These are phyloP conservation scores for Rhodotorula sp. DNA, from an alignment of 1,284 basidiomycete genomes.

Conservation along the genomic window DNA sequence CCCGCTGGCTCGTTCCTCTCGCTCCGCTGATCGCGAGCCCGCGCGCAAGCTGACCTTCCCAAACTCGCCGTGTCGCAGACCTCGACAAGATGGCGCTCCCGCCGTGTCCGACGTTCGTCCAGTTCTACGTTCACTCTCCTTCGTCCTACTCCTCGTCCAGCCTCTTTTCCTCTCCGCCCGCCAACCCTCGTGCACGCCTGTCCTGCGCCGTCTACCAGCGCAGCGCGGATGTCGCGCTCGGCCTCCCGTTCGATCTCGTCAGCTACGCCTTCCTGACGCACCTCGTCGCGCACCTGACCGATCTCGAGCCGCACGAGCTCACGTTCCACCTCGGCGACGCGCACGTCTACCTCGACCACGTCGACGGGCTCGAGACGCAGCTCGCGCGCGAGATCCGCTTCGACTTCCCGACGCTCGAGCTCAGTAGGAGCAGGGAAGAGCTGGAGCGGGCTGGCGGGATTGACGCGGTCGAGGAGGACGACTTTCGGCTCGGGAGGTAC, in stretches of 20 bases:
- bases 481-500: constrained; percentile 84
- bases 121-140: constrained; percentile 93
- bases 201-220: constrained; percentile 97
- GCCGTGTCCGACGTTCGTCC: constrained; percentile 96
- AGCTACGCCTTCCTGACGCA: constrained; percentile 96
- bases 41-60: neutral
- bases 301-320: constrained; percentile 79
- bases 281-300: constrained; percentile 89
- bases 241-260: constrained; percentile 97
- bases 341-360: constrained; percentile 90
- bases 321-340: constrained; percentile 93
- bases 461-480: constrained; percentile 78
- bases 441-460: constrained; percentile 55
- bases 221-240: constrained; percentile 92
- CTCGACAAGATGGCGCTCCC: constrained; percentile 91
- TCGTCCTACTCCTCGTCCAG: constrained; percentile 57
- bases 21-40: neutral
- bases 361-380: constrained; percentile 79
- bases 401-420: constrained; percentile 60
- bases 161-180: neutral
- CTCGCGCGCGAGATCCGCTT: constrained; percentile 60
- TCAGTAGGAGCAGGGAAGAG: constrained; percentile 66
- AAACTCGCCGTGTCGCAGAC: constrained; percentile 58
- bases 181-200: constrained; percentile 11
- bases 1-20: constrained; percentile 71